A percentile compares a stretch with the other conserved stretches of the same genome.
phyloP scores from a whole-genome alignment of 108 stramenopile genomes.

The Cyclotella atomus region DNA sequence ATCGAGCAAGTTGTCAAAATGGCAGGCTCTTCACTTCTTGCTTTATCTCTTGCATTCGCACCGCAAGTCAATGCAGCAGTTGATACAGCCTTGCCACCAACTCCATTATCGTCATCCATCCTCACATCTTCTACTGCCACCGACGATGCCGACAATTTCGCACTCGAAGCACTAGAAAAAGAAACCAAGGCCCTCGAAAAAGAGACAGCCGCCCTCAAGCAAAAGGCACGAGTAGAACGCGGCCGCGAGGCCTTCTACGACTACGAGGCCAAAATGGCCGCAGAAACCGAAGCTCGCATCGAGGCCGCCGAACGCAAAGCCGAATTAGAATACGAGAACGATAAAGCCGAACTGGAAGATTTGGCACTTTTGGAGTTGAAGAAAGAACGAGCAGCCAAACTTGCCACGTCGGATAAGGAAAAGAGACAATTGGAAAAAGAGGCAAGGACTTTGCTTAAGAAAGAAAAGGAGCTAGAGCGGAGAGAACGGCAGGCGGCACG shows the following conservation, averaged over 20 bases:
- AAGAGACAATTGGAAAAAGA: conserved; percentile 32
- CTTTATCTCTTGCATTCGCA: conserved; percentile 19
- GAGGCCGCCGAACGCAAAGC: conserved; percentile 48
- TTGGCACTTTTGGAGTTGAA: conserved; percentile 23
- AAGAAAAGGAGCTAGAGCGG: conserved; percentile 46
- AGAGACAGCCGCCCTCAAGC: conserved; percentile 28
- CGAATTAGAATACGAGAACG: conserved; percentile 24
- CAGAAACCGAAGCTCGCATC: conserved; percentile 49
- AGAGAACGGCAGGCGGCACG: conserved; percentile 48
- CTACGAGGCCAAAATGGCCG: conserved; percentile 58
- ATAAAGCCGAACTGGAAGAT: conserved; percentile 16
- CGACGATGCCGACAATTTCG: conserved; percentile 9
- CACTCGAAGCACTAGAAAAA: conserved; percentile 30
- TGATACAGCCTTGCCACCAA: not conserved
- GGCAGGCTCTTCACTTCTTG: conserved; percentile 28
- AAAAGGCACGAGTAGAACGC: conserved; percentile 43
- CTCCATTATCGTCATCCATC: not conserved
- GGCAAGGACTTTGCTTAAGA: conserved; percentile 25
- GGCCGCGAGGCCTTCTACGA: conserved; percentile 50
- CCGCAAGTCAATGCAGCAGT: not conserved
- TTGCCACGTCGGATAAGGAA: conserved; percentile 28
- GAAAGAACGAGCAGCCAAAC: conserved; percentile 21
- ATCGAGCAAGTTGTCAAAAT: conserved; percentile 11
- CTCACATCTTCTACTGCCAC: not conserved
- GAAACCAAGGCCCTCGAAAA: conserved; percentile 50